Evolutionary conservation across 2,329 filamentous ascomycete genomes (phyloP).

Genomic region (Trichoderma sp.): DNA sequence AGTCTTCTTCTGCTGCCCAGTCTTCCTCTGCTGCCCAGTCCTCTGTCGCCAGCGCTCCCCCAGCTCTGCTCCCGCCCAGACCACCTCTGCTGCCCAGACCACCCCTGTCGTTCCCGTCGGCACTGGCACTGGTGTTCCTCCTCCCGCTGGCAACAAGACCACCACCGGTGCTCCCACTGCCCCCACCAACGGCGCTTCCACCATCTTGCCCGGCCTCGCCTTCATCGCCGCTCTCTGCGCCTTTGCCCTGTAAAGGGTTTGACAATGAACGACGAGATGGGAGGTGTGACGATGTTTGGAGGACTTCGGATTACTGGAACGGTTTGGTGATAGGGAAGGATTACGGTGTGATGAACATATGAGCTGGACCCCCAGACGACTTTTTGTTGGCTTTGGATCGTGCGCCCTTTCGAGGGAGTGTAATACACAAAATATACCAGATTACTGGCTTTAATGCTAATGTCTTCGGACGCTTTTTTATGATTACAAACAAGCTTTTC

Average conservation of each 20-base stretch:
- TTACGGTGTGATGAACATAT: conserved; percentile 12
- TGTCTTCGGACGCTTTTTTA: conserved; percentile 19
- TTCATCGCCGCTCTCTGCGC: conserved; percentile 36
- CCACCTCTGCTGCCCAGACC: conserved; percentile 14
- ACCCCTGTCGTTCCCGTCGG: neutral
- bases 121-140: neutral
- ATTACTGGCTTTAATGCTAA: conserved; percentile 29
- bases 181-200: conserved; percentile 36
- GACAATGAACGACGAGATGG: neutral
- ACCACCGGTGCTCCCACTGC: conserved; percentile 4
- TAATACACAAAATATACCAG: conserved; percentile 28
- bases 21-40: neutral
- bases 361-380: conserved; percentile 15
- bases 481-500: neutral
- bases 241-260: conserved; percentile 39
- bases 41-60: neutral
- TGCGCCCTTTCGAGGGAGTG: conserved; percentile 11
- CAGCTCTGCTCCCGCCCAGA: neutral
- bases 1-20: neutral
- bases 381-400: conserved; percentile 23
- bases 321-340: neutral
- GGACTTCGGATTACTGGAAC: neutral
- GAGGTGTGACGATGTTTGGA: neutral
- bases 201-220: conserved; percentile 35
- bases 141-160: conserved; percentile 17